Evolutionary conservation across 345 rosid genomes (phyloP).

Genomic region (Eucalyptus sideroxylon): DNA sequence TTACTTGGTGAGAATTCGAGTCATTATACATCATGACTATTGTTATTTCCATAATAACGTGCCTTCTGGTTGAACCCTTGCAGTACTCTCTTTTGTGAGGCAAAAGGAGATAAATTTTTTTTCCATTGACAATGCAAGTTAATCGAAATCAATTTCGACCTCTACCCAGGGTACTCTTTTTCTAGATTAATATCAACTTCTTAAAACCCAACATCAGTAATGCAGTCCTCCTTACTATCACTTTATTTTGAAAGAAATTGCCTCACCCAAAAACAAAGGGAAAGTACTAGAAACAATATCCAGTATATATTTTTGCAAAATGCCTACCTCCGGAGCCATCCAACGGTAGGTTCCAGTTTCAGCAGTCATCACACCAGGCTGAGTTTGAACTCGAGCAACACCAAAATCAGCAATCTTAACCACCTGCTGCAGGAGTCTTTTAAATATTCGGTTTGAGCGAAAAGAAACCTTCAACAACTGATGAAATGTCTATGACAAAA

Average conservation of each 20-base stretch:
- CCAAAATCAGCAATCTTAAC: constrained; percentile 74
- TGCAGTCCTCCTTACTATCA: not conserved
- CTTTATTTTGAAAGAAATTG: not conserved
- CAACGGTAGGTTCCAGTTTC: constrained; percentile 77
- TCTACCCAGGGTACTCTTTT: not conserved
- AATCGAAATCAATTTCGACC: not conserved
- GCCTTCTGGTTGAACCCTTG: not conserved
- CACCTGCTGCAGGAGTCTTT: constrained; percentile 10
- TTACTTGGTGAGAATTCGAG: not conserved
- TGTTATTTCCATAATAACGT: not conserved
- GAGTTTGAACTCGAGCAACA: constrained; percentile 54
- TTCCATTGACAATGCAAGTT: not conserved
- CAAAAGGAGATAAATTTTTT: not conserved
- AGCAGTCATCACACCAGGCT: constrained; percentile 62
- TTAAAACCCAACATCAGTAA: not conserved
- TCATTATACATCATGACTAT: not conserved
- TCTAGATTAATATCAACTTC: not conserved
- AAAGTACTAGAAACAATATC: not conserved
- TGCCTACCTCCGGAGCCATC: constrained; percentile 80
- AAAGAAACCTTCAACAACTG: not conserved
- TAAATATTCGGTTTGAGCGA: not conserved
- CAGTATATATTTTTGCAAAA: not conserved
- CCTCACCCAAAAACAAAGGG: not conserved
- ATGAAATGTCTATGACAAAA: not conserved
- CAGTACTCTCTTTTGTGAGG: not conserved